Percentiles rank a stretch among this genome's conserved stretches.
phyloP scores from a whole-genome alignment of 2,329 filamentous ascomycete species.

The Neofusicoccum parvum region DNA sequence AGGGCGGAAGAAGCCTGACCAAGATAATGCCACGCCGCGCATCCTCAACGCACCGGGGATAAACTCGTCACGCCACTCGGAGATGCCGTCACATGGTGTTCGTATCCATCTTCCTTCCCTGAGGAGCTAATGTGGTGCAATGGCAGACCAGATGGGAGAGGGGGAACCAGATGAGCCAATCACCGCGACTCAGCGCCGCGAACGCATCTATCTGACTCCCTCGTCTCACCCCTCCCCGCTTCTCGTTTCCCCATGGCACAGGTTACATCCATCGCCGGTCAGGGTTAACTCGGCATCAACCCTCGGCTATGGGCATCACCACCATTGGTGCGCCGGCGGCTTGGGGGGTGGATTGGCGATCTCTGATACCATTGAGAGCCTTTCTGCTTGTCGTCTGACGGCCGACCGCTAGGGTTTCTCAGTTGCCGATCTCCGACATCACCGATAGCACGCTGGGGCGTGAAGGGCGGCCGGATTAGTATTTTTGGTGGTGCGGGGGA shows the following conservation, averaged over 20 bases:
- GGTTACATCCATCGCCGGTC: conserved; percentile 10
- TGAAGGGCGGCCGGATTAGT: not conserved
- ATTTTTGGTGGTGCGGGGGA: conserved; percentile 4
- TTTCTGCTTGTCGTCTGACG: not conserved
- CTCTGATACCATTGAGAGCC: not conserved
- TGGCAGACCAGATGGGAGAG: not conserved
- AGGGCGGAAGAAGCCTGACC: not conserved
- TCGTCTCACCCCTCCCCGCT: conserved; percentile 12
- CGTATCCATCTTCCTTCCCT: conserved; percentile 6
- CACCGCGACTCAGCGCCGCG: not conserved
- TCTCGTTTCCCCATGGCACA: not conserved
- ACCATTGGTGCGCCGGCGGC: not conserved
- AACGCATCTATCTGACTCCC: conserved; percentile 11
- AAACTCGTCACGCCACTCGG: conserved; percentile 4
- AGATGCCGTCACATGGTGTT: not conserved
- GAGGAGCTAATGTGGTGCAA: conserved; percentile 8
- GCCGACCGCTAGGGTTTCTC: not conserved
- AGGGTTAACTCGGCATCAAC: conserved; percentile 1
- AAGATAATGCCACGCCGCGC: not conserved
- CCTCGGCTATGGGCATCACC: not conserved
- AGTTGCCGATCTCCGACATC: not conserved
- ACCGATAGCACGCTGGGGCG: not conserved
- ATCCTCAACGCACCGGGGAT: not conserved
- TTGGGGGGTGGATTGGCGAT: not conserved
- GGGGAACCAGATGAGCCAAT: not conserved